Evolutionary conservation across 2,329 filamentous ascomycete species (phyloP).

Genomic region (Colletotrichum filicis): DNA sequence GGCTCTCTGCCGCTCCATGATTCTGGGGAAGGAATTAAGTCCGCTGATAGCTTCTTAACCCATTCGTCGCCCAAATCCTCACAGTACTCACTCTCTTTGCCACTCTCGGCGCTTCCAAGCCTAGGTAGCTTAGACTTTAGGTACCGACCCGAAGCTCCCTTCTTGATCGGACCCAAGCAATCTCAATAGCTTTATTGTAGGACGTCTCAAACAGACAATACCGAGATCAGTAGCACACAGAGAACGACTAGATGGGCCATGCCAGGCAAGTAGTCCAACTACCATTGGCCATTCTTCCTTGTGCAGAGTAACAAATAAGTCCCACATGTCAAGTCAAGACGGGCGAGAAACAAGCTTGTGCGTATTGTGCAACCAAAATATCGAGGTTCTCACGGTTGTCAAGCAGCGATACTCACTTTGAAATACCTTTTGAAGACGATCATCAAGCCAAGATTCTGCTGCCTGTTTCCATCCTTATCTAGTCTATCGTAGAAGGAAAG

Average conservation of each 20-base stretch:
- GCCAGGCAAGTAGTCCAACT: background rate
- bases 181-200: background rate
- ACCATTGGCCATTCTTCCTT: background rate
- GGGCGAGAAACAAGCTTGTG: background rate
- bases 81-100: background rate
- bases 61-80: no score
- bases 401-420: background rate
- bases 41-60: background rate
- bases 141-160: background rate
- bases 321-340: background rate
- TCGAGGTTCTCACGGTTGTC: background rate
- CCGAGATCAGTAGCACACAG: background rate
- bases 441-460: background rate
- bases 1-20: background rate
- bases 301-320: background rate
- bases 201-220: background rate
- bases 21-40: background rate
- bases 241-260: background rate
- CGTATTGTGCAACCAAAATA: background rate
- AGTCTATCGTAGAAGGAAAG: background rate
- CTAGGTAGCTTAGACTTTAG: no score
- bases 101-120: background rate
- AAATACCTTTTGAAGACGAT: background rate
- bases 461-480: background rate
- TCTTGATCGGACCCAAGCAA: background rate